These are phyloP conservation scores for Colletotrichum lini DNA, from an alignment of 2,329 filamentous ascomycete species.

Conservation along the genomic window DNA sequence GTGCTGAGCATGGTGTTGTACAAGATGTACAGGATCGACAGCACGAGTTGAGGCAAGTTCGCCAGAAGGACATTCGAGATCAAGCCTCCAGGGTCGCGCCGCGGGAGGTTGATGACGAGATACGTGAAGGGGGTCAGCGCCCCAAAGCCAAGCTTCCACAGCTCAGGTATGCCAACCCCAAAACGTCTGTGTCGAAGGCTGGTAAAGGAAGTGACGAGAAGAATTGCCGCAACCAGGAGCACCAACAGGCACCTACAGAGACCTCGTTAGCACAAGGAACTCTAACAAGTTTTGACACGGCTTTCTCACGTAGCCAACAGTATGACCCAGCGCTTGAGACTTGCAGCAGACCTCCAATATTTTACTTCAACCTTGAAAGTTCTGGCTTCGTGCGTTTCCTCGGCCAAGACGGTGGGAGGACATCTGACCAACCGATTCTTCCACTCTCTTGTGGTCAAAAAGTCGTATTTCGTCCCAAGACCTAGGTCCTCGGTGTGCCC, in stretches of 20 bases:
- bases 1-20: slow-evolving; percentile 61
- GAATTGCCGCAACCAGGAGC: slow-evolving; percentile 14
- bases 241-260: not conserved
- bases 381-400: too few relatives aligned
- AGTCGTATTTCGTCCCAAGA: slow-evolving; percentile 8
- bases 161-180: slow-evolving; percentile 40
- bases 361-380: not conserved
- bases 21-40: slow-evolving; percentile 61
- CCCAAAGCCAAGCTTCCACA: slow-evolving; percentile 51
- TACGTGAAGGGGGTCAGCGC: slow-evolving; percentile 48
- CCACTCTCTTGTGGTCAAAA: not conserved
- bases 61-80: slow-evolving; percentile 56
- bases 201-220: slow-evolving; percentile 36
- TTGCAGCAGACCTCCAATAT: slow-evolving; percentile 17
- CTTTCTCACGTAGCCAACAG: not conserved
- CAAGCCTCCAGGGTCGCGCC: slow-evolving; percentile 48
- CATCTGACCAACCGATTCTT: too few relatives aligned
- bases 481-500: not conserved
- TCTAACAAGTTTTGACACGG: not conserved
- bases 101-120: slow-evolving; percentile 46
- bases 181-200: slow-evolving; percentile 43
- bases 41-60: slow-evolving; percentile 62
- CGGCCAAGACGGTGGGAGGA: not conserved
- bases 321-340: slow-evolving; percentile 2
- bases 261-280: too few relatives aligned